Conservation (phyloP, 148 eudicot species). For the Euryodendron excelsum region DNA sequence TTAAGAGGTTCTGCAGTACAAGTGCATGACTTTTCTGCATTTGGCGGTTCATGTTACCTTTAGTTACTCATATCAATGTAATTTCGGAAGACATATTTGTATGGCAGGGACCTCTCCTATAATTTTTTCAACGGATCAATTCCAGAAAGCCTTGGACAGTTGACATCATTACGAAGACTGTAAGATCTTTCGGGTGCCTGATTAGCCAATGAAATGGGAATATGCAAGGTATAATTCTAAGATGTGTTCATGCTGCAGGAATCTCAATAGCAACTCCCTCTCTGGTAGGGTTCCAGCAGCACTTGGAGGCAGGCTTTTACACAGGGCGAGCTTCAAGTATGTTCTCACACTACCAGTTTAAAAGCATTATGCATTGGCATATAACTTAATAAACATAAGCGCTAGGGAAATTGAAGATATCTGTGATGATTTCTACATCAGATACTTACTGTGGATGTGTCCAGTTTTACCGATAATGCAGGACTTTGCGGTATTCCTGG, state of each 20-base stretch:
- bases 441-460: conserved; percentile 23
- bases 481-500: conserved; percentile 98
- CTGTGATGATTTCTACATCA: background rate
- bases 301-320: conserved; percentile 86
- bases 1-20: background rate
- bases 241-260: conserved; percentile 38
- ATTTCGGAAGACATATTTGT: conserved; percentile 10
- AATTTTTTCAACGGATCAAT: conserved; percentile 86
- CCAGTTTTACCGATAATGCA: conserved; percentile 88
- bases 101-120: conserved; percentile 90
- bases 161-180: conserved; percentile 67
- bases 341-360: conserved; percentile 13
- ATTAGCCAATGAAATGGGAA: background rate
- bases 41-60: background rate
- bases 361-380: background rate
- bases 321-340: conserved; percentile 97
- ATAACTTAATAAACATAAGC: background rate
- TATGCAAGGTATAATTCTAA: background rate
- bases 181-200: conserved; percentile 36
- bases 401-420: background rate
- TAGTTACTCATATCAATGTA: background rate
- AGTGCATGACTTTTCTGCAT: background rate
- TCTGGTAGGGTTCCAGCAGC: conserved; percentile 84
- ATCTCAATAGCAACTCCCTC: conserved; percentile 86
- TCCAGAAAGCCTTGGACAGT: conserved; percentile 82